phyloP scores from a whole-genome alignment of 129 eudicot genomes.

The Daucus carota region DH1_v3.0 NC_030382.2:45582001-45582500 shows the following conservation, averaged over 20 bases:
- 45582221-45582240: slow-evolving; percentile 34
- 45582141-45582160: slow-evolving; percentile 64
- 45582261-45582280: slow-evolving; percentile 46
- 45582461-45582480: slow-evolving; percentile 77
- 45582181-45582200: slow-evolving; percentile 75
- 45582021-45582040: slow-evolving; percentile 57
- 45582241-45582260: slow-evolving; percentile 22
- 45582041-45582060: slow-evolving; percentile 75
- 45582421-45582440: slow-evolving; percentile 77
- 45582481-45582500: slow-evolving; percentile 36
- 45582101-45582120: slow-evolving; percentile 68
- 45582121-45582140: slow-evolving; percentile 57
- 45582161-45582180: slow-evolving; percentile 86
- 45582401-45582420: slow-evolving; percentile 31
- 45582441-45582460: slow-evolving; percentile 78
- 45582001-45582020: slow-evolving; percentile 50
- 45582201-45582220: slow-evolving; percentile 76
- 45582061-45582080: slow-evolving; percentile 58
- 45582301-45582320: slow-evolving; percentile 32
- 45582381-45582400: slow-evolving; percentile 30
- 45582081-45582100: slow-evolving; percentile 73
- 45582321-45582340: slow-evolving; percentile 14
- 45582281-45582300: slow-evolving; percentile 66
- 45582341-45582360: neutral
- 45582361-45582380: neutral